phyloP scores from a whole-genome alignment of 371 early-diverging fungal species.

The Mucor velutinosus region DNA sequence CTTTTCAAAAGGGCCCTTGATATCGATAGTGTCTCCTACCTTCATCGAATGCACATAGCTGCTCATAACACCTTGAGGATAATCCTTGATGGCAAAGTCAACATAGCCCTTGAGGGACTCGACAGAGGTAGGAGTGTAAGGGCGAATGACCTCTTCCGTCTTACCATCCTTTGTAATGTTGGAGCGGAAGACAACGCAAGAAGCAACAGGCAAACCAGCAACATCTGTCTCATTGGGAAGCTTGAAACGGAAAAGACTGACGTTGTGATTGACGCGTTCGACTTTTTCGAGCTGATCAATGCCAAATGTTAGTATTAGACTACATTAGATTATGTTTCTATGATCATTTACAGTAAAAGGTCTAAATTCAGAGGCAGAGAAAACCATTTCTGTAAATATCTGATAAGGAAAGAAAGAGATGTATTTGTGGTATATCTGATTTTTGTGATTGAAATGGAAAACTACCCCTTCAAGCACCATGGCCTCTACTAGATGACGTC shows the following conservation, averaged over 20 bases:
- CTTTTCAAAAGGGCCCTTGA: conserved; percentile 94
- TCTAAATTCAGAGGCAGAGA: conserved; percentile 25
- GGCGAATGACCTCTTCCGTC: conserved; percentile 73
- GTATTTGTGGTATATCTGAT: neutral
- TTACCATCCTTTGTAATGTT: conserved; percentile 56
- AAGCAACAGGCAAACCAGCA: conserved; percentile 77
- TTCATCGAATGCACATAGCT: conserved; percentile 76
- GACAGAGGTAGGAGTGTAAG: conserved; percentile 90
- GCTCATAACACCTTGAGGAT: conserved; percentile 76
- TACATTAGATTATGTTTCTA: neutral
- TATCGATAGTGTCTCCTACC: conserved; percentile 81
- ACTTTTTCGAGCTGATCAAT: conserved; percentile 21
- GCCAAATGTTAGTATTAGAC: neutral
- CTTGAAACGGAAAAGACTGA: conserved; percentile 78
- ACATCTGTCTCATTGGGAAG: conserved; percentile 64
- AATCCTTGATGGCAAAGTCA: conserved; percentile 89
- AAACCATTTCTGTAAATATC: conserved; percentile 16
- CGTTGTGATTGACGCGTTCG: conserved; percentile 73
- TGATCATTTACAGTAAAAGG: conserved; percentile 11
- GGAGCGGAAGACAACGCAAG: conserved; percentile 71
- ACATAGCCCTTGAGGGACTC: conserved; percentile 74
- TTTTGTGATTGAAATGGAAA: neutral
- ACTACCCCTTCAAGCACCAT: neutral
- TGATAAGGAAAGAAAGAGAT: neutral
- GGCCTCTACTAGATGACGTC: neutral